Evolutionary conservation across 495 filamentous ascomycete genomes (phyloP).

Genomic region (Cetradonia linearis): DNA sequence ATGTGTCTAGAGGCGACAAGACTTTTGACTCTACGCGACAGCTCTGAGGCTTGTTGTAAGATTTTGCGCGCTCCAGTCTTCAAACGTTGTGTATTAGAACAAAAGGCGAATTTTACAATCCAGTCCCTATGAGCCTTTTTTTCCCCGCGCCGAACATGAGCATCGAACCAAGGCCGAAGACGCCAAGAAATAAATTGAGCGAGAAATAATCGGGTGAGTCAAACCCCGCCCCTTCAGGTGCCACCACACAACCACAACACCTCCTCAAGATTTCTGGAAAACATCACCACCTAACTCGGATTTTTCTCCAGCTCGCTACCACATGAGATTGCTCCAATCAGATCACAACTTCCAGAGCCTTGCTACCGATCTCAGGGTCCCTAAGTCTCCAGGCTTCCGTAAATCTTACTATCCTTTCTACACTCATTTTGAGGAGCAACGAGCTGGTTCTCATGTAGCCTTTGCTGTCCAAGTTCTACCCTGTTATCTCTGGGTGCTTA

Average conservation of each 20-base stretch:
- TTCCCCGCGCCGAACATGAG: not conserved
- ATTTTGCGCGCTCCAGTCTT: not conserved
- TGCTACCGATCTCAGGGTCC: slow-evolving; percentile 1
- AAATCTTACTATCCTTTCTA: not conserved
- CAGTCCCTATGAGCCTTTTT: too few relatives aligned
- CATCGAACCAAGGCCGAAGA: not conserved
- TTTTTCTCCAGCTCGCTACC: not conserved
- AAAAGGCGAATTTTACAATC: too few relatives aligned
- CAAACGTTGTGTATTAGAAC: too few relatives aligned
- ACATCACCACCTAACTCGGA: not conserved
- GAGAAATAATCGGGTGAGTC: not conserved
- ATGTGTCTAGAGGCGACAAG: not conserved
- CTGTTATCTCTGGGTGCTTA: not conserved
- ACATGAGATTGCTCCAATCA: not conserved
- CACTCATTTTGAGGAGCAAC: not conserved
- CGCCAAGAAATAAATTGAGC: not conserved
- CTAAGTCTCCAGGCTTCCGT: not conserved
- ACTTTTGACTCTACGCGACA: not conserved
- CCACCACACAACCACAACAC: slow-evolving; percentile 3
- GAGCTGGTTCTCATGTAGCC: not conserved
- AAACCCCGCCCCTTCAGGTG: not conserved
- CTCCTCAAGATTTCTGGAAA: not conserved
- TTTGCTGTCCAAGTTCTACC: not conserved
- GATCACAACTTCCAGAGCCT: not conserved
- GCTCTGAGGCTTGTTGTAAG: not conserved